phyloP scores from a whole-genome alignment of 768 basidiomycete species.

The Fibroporia radiculosa region DNA sequence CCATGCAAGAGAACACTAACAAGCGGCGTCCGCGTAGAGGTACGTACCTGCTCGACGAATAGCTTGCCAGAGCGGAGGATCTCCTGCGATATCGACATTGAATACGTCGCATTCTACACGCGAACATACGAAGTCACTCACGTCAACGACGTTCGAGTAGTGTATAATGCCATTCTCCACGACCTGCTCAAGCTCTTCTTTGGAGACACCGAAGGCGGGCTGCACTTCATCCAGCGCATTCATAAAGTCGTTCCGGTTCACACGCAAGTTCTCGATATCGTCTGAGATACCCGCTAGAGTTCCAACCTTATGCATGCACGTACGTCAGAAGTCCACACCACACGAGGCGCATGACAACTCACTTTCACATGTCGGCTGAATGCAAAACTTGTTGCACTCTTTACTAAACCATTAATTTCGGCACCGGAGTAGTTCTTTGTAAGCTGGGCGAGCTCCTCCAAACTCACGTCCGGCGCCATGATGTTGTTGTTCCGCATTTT shows the following conservation, averaged over 20 bases:
- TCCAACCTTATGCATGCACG: conserved; percentile 52
- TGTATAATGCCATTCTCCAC: conserved; percentile 97
- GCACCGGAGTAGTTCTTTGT: conserved; percentile 99
- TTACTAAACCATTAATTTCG: conserved; percentile 91
- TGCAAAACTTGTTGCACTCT: conserved; percentile 97
- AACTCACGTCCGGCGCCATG: conserved; percentile 81
- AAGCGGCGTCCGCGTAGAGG: conserved; percentile 83
- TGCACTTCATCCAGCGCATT: conserved; percentile 90
- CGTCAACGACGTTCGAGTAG: conserved; percentile 68
- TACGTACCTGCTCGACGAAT: conserved; percentile 90
- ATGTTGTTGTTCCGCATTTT: conserved; percentile 92
- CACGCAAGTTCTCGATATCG: conserved; percentile 88
- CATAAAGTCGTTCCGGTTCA: conserved; percentile 81
- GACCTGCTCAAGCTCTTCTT: conserved; percentile 89
- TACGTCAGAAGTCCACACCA: neutral
- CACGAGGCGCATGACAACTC: neutral
- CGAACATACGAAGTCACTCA: conserved; percentile 29
- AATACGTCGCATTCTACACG: conserved; percentile 1
- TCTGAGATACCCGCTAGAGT: conserved; percentile 96
- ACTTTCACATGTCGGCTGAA: conserved; percentile 96
- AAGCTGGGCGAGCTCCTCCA: conserved; percentile 66
- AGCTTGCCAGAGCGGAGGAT: conserved; percentile 80
- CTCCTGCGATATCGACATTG: conserved; percentile 41
- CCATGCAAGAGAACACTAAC: conserved; percentile 89
- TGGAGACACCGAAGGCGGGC: conserved; percentile 95